Base-by-base conservation (phyloP, 495 filamentous ascomycete species). In the Terfezia claveryi region DNA sequence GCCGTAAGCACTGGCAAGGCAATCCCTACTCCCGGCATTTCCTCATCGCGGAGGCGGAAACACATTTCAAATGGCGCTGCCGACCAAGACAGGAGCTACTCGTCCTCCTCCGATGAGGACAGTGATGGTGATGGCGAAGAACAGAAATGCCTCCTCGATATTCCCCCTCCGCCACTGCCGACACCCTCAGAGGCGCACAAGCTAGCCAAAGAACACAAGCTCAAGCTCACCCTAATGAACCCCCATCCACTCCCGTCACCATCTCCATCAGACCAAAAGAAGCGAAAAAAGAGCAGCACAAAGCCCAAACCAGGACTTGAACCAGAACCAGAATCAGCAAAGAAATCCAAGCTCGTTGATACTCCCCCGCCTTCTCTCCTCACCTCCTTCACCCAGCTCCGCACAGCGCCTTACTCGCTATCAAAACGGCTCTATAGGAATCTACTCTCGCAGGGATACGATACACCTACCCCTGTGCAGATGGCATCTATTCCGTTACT, bases 401-500 rank as follows among this genome's bases (percentile, higher is more conserved):
- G 23, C 12, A 3, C 4, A 55, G 64, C 37, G 56, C 41, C 41
- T 14, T 94, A 89, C 67, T 76, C 74, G 32, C 76, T 94, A 17
- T 80, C 82, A 2, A 70, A 71, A 20, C 72, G 79, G 36, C 67
- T 99, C 46, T 78, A 77, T 10, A 78, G 79, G 54, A 99, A 96
- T 61, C 69, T 99, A n/a, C 69, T 73, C 12, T 73, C 75, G 12
- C 85, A 95, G 69, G 87, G 85, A 10, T 96, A 93, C 64, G 75
- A 72, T 4, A 72, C 82, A 55, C 88, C 91, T 32, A 99, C 89
- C 3, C 87, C 95, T 69, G 87, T 99, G 20, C 91, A 99, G 62
- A 76, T 96, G 63, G 87, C 78, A 14, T 79, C 78, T 57, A 67
- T 96, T 56, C 92, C 91, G 37, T 65, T 95, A 38, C 68, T 95